phyloP scores from a whole-genome alignment of 1,284 basidiomycete genomes.

The Xerocomus cyaneibrunnescens region DNA sequence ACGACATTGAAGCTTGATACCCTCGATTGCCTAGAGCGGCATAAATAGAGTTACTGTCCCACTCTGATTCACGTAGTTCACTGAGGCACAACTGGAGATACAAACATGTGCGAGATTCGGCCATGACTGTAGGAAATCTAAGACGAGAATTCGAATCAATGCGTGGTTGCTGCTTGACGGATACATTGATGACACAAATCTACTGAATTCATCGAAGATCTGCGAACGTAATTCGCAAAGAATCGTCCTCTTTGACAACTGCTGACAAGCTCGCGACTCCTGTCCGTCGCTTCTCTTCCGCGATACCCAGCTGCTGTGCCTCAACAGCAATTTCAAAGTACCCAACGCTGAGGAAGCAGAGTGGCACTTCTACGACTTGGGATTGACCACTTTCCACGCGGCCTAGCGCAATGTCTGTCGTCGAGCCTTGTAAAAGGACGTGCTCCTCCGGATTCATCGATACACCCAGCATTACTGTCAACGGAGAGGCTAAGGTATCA shows the following conservation, averaged over 20 bases:
- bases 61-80: too few species aligned
- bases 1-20: too few species aligned
- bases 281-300: constrained; percentile 17
- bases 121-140: too few species aligned
- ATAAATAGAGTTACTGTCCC: too few species aligned
- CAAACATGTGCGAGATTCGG: too few species aligned
- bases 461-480: constrained; percentile 55
- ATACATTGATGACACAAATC: neutral
- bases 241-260: constrained; percentile 17
- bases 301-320: constrained; percentile 33
- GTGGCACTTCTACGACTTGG: constrained; percentile 51
- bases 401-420: constrained; percentile 59
- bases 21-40: too few species aligned
- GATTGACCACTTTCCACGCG: constrained; percentile 53
- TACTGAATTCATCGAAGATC: constrained; percentile 3
- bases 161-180: neutral
- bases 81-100: too few species aligned
- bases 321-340: constrained; percentile 66
- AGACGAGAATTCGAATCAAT: too few species aligned
- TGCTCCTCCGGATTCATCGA: constrained; percentile 59
- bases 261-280: constrained; percentile 23
- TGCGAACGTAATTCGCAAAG: constrained; percentile 1
- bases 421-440: constrained; percentile 67
- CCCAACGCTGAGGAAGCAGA: constrained; percentile 78
- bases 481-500: constrained; percentile 42